Percentiles rank a stretch among this genome's conserved stretches.
Conservation (phyloP, 108 stramenopile species). For the Nannochloropsis granulata region DNA sequence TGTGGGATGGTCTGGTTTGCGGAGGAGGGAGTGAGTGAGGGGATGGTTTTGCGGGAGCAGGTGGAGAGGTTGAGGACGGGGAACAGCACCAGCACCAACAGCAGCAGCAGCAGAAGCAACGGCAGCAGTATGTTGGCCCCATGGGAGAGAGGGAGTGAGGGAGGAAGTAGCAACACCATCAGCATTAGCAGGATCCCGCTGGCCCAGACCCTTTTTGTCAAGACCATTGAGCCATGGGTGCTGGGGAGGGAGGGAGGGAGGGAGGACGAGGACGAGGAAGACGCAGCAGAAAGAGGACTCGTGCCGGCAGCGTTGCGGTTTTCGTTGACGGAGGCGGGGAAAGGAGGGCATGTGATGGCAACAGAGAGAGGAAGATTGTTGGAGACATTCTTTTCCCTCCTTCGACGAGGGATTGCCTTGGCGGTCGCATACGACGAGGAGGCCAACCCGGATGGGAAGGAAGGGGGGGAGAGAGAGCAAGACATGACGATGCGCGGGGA, state of each 20-base stretch:
- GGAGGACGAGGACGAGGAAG: neutral
- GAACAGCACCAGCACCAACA: neutral
- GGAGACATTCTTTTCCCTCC: constrained; percentile 61
- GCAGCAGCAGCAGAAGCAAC: neutral
- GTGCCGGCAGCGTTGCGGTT: neutral
- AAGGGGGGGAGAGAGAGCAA: neutral
- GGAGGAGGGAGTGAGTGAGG: constrained; percentile 54
- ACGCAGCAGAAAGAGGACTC: neutral
- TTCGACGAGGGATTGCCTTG: constrained; percentile 64
- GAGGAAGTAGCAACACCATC: neutral
- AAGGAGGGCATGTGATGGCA: constrained; percentile 70
- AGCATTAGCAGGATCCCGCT: neutral
- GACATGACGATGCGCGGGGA: constrained; percentile 53
- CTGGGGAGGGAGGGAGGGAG: neutral
- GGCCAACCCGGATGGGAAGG: constrained; percentile 74
- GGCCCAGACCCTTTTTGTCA: neutral
- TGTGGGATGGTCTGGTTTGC: constrained; percentile 99
- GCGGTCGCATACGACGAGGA: constrained; percentile 84
- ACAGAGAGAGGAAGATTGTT: constrained; percentile 53
- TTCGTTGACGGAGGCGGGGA: constrained; percentile 17
- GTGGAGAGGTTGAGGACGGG: neutral
- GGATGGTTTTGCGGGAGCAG: constrained; percentile 22
- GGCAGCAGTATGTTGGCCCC: neutral
- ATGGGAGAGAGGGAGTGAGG: neutral
- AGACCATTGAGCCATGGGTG: constrained; percentile 18